Percentiles rank a stretch among this genome's conserved stretches.
Evolutionary conservation across 805 yeast genomes (phyloP).

Genomic region (Candida sithepensis): DNA sequence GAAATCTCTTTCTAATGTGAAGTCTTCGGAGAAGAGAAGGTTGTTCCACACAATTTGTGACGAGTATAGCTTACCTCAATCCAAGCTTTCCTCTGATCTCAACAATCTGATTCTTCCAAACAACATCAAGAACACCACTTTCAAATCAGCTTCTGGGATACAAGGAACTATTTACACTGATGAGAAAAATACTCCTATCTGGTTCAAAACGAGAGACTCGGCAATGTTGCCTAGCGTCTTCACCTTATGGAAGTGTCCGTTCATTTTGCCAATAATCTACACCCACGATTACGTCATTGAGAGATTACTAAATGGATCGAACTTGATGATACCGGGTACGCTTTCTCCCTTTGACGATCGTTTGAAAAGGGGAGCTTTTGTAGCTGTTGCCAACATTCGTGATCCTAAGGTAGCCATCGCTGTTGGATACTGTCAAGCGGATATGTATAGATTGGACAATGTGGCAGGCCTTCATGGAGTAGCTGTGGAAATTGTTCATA

Average conservation of each 20-base stretch:
- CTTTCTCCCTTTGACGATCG: slow-evolving; percentile 53
- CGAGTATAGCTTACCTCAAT: slow-evolving; percentile 37
- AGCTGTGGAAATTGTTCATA: slow-evolving; percentile 73
- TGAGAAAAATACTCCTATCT: slow-evolving; percentile 61
- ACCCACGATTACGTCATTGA: slow-evolving; percentile 76
- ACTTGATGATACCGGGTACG: slow-evolving; percentile 74
- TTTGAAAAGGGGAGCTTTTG: slow-evolving; percentile 51
- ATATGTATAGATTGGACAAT: slow-evolving; percentile 40
- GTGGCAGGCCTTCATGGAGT: slow-evolving; percentile 70
- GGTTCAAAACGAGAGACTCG: slow-evolving; percentile 62
- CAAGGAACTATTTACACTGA: slow-evolving; percentile 66
- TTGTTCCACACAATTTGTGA: slow-evolving; percentile 42
- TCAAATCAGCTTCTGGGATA: slow-evolving; percentile 45
- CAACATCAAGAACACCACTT: slow-evolving; percentile 60
- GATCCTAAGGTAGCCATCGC: slow-evolving; percentile 66
- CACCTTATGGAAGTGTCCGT: slow-evolving; percentile 68
- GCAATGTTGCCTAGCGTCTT: slow-evolving; percentile 64
- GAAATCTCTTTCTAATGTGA: slow-evolving; percentile 75
- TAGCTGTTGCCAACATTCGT: slow-evolving; percentile 63
- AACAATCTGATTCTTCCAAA: slow-evolving; percentile 44
- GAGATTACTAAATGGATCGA: slow-evolving; percentile 73
- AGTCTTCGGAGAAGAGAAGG: slow-evolving; percentile 73
- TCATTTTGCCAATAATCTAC: slow-evolving; percentile 57
- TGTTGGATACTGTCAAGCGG: slow-evolving; percentile 57
- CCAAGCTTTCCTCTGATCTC: slow-evolving; percentile 36